Evolutionary conservation across 352 stramenopile species (phyloP), one percentile per base, ranked within the genome.

Genomic region (Phytopythium aichiense): DNA sequence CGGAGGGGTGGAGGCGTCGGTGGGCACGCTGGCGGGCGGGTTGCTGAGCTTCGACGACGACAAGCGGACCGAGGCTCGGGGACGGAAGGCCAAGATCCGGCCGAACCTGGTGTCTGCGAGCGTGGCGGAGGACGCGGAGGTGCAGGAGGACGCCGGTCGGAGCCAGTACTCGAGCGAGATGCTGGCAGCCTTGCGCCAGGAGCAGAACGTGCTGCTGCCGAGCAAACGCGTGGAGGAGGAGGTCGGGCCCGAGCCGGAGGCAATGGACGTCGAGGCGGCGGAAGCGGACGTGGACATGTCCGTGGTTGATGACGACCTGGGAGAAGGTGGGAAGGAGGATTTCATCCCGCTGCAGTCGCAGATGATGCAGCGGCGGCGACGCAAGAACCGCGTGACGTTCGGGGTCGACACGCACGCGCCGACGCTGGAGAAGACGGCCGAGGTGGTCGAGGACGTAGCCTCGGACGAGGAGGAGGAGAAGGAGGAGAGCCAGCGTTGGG

Each of bases 311-410:
- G 61, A 73, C 6, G 60, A 61, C 18, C 56, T 65, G 38, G 42
- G 71, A 56, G 50, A 43, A 40, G 66, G 11, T 5, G 33, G 33
- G 11, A 38, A 69, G 51, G 80, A 87, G 13, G 81, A 89, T 13
- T 91, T 91, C 66, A 91, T 93, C 54, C 71, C 80, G 37, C 63
- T 93, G 31, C 66, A 78, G n/a, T 68, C 74, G 31, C 61, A 72
- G 50, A 67, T 73, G 12, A 77, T 81, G 65, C 60, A 84, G 53
- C 60, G 33, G 0, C 69, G 72, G 25, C 78, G 75, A 18, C 72
- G 69, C 28, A 82, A 79, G 28, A 86, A 70, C 25, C 74, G 79
- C 42, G 79, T 92, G n/a, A 91, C 75, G 4, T 91, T 91, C 69
- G 81, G 78, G 7, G 58, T 86, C 6, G 60, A 79, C 2, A 56